Evolutionary conservation across 1,139 yeast species (phyloP).

Genomic region (Blastobotrys persicus): DNA sequence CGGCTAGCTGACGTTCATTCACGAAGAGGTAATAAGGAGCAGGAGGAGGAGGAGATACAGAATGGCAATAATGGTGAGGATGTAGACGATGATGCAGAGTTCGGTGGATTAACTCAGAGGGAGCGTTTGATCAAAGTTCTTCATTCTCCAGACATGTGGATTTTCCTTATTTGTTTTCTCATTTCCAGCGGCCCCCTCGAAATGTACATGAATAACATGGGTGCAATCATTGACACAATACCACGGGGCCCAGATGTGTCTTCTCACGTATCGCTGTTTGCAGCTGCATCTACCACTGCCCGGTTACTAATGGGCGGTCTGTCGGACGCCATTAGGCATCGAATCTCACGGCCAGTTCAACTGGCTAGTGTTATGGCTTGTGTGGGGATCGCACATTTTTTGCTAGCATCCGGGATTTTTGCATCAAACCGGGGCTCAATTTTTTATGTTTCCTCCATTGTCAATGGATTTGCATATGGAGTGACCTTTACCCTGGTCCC

Average conservation of each 20-base stretch:
- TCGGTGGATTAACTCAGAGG: conserved; percentile 49
- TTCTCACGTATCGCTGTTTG: conserved; percentile 53
- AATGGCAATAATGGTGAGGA: conserved; percentile 24
- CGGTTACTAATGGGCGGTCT: conserved; percentile 65
- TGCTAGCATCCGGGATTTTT: conserved; percentile 41
- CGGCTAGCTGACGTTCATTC: conserved; percentile 24
- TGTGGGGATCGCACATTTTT: conserved; percentile 30
- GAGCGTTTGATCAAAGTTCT: conserved; percentile 52
- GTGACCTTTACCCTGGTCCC: conserved; percentile 84
- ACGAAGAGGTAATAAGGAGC: conserved; percentile 17
- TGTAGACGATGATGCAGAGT: conserved; percentile 31
- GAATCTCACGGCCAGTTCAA: conserved; percentile 33
- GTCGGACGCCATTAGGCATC: conserved; percentile 48
- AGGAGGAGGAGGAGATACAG: conserved; percentile 15
- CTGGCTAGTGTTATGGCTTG: conserved; percentile 27
- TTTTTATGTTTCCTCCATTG: conserved; percentile 46
- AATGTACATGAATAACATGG: conserved; percentile 82
- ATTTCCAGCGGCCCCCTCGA: conserved; percentile 83
- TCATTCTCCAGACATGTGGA: conserved; percentile 62
- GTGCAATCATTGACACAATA: conserved; percentile 47
- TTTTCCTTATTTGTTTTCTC: conserved; percentile 60
- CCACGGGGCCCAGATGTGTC: conserved; percentile 36
- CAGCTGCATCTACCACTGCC: conserved; percentile 57
- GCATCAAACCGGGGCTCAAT: conserved; percentile 30
- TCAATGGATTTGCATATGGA: conserved; percentile 77